A percentile compares a stretch with the other conserved stretches of the same genome.
phyloP scores from a whole-genome alignment of 176 grass and related monocot genomes.

The Juncus effusus region DNA sequence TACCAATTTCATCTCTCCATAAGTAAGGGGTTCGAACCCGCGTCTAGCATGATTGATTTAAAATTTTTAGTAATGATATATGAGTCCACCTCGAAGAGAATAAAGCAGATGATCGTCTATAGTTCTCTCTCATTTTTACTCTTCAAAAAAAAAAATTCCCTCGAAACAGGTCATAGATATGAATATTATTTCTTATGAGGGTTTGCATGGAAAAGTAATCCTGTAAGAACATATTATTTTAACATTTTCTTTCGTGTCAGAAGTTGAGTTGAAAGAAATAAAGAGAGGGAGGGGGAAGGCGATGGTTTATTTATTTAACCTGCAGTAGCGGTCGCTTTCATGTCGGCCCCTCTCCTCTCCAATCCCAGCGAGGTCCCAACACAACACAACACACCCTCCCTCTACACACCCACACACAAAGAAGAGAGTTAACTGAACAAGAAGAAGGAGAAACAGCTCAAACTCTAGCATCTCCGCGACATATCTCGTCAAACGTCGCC shows the following conservation, averaged over 20 bases:
- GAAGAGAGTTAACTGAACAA: not conserved
- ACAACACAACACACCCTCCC: slow-evolving; percentile 12
- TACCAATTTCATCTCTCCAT: too few species aligned
- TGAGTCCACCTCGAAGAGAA: too few species aligned
- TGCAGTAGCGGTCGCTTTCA: slow-evolving; percentile 28
- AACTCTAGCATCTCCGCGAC: slow-evolving; percentile 15
- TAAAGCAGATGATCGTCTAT: too few species aligned
- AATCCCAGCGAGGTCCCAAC: slow-evolving; percentile 25
- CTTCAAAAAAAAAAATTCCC: too few species aligned
- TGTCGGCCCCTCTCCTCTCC: slow-evolving; percentile 28
- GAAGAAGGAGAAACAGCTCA: slow-evolving; percentile 17
- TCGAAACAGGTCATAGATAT: too few species aligned
- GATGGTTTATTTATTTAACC: slow-evolving; percentile 33
- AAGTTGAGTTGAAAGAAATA: slow-evolving; percentile 21
- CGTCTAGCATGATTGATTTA: too few species aligned
- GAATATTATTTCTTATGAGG: too few species aligned
- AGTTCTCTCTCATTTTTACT: too few species aligned
- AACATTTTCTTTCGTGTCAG: not conserved
- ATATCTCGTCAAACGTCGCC: slow-evolving; percentile 11
- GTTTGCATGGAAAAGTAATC: too few species aligned
- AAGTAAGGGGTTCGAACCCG: too few species aligned
- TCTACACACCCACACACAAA: slow-evolving; percentile 7
- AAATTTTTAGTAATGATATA: too few species aligned
- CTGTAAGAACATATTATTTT: not conserved
- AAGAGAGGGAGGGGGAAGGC: not conserved